Evolutionary conservation across 2,329 filamentous ascomycete genomes (phyloP).

Genomic region (Metarhizium anisopliae): DNA sequence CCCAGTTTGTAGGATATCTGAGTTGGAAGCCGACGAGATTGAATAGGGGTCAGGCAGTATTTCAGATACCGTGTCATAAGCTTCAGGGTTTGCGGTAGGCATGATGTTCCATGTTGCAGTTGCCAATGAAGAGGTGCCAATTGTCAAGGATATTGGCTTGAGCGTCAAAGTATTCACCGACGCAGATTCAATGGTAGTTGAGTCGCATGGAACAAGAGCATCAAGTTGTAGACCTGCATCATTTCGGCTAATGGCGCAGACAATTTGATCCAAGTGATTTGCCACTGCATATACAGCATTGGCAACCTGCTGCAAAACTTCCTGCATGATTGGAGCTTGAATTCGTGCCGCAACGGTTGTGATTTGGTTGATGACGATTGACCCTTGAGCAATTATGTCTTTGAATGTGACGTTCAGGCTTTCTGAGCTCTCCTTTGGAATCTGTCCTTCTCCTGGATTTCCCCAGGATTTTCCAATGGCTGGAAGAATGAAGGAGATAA

Average conservation of each 20-base stretch:
- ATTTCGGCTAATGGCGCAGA: slow-evolving; percentile 12
- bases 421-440: not conserved
- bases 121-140: not conserved
- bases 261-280: slow-evolving; percentile 7
- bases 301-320: slow-evolving; percentile 13
- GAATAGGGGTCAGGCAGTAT: not conserved
- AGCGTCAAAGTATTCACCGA: slow-evolving; percentile 3
- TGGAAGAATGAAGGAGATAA: slow-evolving; percentile 15
- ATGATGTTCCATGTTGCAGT: slow-evolving; percentile 2
- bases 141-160: not conserved
- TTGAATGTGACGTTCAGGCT: slow-evolving; percentile 8
- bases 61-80: not conserved
- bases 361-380: slow-evolving; percentile 13
- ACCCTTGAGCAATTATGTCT: slow-evolving; percentile 11
- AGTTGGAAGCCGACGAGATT: not conserved
- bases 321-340: slow-evolving; percentile 8
- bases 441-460: slow-evolving; percentile 1
- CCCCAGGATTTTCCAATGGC: slow-evolving; percentile 13
- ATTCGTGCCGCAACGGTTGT: slow-evolving; percentile 4
- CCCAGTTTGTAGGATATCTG: not conserved
- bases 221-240: slow-evolving; percentile 6
- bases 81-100: not conserved
- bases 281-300: slow-evolving; percentile 12
- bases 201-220: slow-evolving; percentile 11
- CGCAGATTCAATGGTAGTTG: slow-evolving; percentile 1